Conservation (phyloP, 352 stramenopile species). For the Nothophytophthora sp. region DNA sequence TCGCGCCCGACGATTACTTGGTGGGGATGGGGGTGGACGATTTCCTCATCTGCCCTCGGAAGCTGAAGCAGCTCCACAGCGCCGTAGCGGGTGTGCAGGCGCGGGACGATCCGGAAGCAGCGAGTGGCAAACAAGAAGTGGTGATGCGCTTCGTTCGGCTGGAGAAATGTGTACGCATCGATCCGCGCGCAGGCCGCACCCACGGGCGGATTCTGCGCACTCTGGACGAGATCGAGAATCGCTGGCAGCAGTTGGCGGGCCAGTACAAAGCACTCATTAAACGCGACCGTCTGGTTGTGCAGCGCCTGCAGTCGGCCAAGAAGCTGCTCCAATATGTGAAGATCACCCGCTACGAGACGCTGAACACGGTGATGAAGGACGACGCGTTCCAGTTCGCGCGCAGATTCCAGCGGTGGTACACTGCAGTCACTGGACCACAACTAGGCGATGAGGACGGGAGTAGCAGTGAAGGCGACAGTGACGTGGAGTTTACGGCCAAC, state of each 20-base stretch:
- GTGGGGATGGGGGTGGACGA: constrained; percentile 63
- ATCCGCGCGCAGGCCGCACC: constrained; percentile 32
- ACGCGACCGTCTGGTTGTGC: constrained; percentile 34
- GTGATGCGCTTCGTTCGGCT: constrained; percentile 67
- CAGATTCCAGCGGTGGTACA: constrained; percentile 59
- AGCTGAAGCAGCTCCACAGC: constrained; percentile 45
- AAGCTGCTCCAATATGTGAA: constrained; percentile 66
- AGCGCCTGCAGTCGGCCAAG: constrained; percentile 57
- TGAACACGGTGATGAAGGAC: constrained; percentile 36
- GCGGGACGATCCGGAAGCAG: too few relatives aligned
- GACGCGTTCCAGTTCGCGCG: constrained; percentile 51
- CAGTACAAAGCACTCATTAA: constrained; percentile 44
- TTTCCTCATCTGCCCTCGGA: constrained; percentile 47
- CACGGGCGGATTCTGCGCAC: constrained; percentile 50
- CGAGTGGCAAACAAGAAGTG: constrained; percentile 27
- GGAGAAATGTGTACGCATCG: constrained; percentile 34
- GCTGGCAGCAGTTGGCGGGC: constrained; percentile 26
- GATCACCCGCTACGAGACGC: constrained; percentile 37
- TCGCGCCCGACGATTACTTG: constrained; percentile 94
- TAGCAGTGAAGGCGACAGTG: background rate
- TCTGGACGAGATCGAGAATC: constrained; percentile 51
- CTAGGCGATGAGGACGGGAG: background rate
- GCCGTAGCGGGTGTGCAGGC: constrained; percentile 27
- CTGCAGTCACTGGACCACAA: constrained; percentile 10
- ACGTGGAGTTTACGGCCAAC: constrained; percentile 6